These are phyloP conservation scores for Sodiomyces alkalinus DNA, from an alignment of 2,329 filamentous ascomycete species.

Conservation along the genomic window DNA sequence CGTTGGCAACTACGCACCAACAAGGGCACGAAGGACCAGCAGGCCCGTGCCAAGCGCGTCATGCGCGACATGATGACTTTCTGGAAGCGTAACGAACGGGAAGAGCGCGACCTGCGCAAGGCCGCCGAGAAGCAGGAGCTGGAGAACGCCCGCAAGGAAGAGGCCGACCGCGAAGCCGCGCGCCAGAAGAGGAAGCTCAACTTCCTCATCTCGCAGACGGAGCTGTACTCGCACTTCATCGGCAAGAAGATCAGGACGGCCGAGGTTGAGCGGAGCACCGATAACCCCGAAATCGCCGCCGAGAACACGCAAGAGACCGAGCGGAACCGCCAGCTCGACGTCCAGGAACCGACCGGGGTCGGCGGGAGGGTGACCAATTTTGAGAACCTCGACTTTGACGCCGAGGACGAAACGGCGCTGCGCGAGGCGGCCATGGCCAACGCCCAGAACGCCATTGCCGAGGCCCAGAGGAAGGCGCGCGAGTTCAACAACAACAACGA, in stretches of 20 bases:
- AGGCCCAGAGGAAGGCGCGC: conserved; percentile 83
- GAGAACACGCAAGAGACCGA: conserved; percentile 27
- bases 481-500: conserved; percentile 68
- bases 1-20: conserved; percentile 96
- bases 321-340: conserved; percentile 26
- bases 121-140: conserved; percentile 91
- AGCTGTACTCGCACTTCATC: conserved; percentile 98
- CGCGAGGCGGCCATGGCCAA: conserved; percentile 83
- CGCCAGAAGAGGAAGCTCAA: conserved; percentile 98
- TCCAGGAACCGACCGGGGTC: conserved; percentile 37
- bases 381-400: conserved; percentile 89
- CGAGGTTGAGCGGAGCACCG: conserved; percentile 80
- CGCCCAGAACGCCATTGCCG: conserved; percentile 86
- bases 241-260: conserved; percentile 98
- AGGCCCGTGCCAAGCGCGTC: conserved; percentile 88
- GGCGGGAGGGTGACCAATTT: conserved; percentile 76
- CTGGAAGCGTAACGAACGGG: conserved; percentile 97
- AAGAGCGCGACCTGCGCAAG: conserved; percentile 88
- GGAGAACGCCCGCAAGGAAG: conserved; percentile 89
- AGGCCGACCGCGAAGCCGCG: conserved; percentile 93
- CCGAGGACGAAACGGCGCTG: conserved; percentile 73
- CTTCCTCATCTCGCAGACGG: conserved; percentile 97
- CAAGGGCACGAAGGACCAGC: conserved; percentile 95
- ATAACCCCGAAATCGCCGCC: conserved; percentile 57
- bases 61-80: conserved; percentile 99